These are phyloP conservation scores for Diaporthe humulicola DNA, from an alignment of 2,329 filamentous ascomycete genomes.

Conservation along the genomic window DNA sequence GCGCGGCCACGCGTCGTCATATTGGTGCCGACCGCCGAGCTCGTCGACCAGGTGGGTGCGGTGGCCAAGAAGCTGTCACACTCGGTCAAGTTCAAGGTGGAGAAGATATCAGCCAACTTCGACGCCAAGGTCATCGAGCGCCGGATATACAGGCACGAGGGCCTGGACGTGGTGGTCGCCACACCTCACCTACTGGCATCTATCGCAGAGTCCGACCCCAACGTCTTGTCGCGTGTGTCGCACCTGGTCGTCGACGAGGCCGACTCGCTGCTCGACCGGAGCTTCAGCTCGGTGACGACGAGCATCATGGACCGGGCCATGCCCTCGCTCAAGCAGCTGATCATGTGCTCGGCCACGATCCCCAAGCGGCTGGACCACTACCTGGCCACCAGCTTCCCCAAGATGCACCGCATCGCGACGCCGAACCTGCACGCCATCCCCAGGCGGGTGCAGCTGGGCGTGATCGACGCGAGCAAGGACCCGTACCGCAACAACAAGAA, in stretches of 20 bases:
- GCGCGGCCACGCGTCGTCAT: constrained; percentile 87
- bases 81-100: constrained; percentile 86
- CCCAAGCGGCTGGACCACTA: constrained; percentile 89
- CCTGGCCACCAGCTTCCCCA: constrained; percentile 84
- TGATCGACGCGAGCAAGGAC: constrained; percentile 92
- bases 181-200: constrained; percentile 92
- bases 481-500: constrained; percentile 94
- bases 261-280: constrained; percentile 94
- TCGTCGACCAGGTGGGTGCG: constrained; percentile 87
- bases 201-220: constrained; percentile 90
- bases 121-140: constrained; percentile 85
- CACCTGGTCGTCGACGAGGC: constrained; percentile 96
- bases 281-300: constrained; percentile 87
- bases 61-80: constrained; percentile 89
- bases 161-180: constrained; percentile 87
- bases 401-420: constrained; percentile 88
- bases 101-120: constrained; percentile 83
- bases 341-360: constrained; percentile 97
- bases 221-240: constrained; percentile 90
- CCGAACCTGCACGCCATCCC: constrained; percentile 97
- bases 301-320: constrained; percentile 84
- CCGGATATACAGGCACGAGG: constrained; percentile 82
- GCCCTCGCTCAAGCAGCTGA: constrained; percentile 85
- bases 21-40: constrained; percentile 90
- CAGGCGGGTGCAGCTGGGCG: constrained; percentile 91